Base-by-base conservation (phyloP, 2,329 filamentous ascomycete species). In the Aspergillus glaucus region DNA sequence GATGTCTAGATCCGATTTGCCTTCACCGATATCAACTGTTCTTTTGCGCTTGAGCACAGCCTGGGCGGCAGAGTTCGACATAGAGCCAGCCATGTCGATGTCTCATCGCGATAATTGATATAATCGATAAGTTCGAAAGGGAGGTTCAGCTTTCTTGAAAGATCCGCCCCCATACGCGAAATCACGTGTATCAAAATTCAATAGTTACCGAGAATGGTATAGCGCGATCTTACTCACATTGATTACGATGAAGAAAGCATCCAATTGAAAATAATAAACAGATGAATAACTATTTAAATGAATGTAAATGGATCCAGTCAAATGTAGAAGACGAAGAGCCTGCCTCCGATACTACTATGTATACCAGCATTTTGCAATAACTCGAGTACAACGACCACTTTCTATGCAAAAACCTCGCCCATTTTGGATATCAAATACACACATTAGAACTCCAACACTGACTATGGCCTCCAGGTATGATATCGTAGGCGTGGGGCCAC, bases 281-380 rank as follows among this genome's bases (percentile, higher is more conserved):
- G 10, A 12, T 12, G 26, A 6, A 66, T 65, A 21, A 80, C 79
- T 62, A 72, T 74, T 32, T 42, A 8, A 12, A 44, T 42, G 28
- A 10, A 44, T 14, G 24, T 26, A 21, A 47, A 19, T 28, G n/a
- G 8, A 34, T 47, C 37, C 19, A 47, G 45, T 42, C 19, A 8
- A 41, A 3, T 15, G 17, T 19, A 24, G 34, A 17, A 39, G 19
- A 41, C 36, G 45, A 14, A 47, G 24, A 36, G 34, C 34, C 26
- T 43, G 41, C 41, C 34, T 36, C 34, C 34, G 26, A 36, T 17
- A 36, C 14, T n/a, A 36, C 34, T n/a, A 36, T n/a, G n/a, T 36
- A 36, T 36, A 30, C 26, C 9, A 30, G 26, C 26, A 30, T 12
- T 30, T 30, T 30, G 26, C 26, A 30, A 36, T 36, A 17, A 36